These are phyloP conservation scores for Erysimum pusillum DNA, from an alignment of 441 rosid species.

Conservation along the genomic window DNA sequence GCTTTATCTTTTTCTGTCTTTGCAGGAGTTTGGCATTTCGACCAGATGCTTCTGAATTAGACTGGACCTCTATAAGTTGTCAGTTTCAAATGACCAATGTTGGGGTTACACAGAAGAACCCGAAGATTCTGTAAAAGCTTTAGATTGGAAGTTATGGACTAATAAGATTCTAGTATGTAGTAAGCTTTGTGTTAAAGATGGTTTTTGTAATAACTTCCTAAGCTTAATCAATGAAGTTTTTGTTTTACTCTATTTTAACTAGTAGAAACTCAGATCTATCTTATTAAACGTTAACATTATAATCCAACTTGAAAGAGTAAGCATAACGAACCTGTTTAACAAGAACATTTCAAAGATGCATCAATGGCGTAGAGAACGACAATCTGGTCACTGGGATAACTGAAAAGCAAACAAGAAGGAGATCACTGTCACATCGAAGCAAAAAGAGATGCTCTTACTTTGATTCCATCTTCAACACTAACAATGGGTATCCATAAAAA, in stretches of 20 bases:
- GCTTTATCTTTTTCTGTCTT: slow-evolving; percentile 5
- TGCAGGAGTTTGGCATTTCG: slow-evolving; percentile 83
- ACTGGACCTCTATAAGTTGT: slow-evolving; percentile 14
- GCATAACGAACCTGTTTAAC: slow-evolving; percentile 29
- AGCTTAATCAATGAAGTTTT: slow-evolving; percentile 30
- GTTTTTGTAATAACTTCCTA: slow-evolving; percentile 43
- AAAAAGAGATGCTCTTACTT: slow-evolving; percentile 9
- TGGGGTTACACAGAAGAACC: slow-evolving; percentile 32
- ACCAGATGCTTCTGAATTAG: slow-evolving; percentile 66
- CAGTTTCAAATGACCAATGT: slow-evolving; percentile 28
- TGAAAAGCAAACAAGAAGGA: slow-evolving; percentile 14
- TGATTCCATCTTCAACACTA: slow-evolving; percentile 26
- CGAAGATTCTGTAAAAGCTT: slow-evolving; percentile 37
- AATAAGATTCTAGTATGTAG: slow-evolving; percentile 42
- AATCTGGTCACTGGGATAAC: slow-evolving; percentile 17
- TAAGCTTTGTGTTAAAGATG: slow-evolving; percentile 43
- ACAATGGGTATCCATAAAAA: slow-evolving; percentile 32
- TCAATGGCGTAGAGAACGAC: not conserved
- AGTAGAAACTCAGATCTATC: not conserved
- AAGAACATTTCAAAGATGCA: slow-evolving; percentile 9
- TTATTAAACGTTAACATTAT: not conserved
- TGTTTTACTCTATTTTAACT: slow-evolving; percentile 6
- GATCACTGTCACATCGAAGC: slow-evolving; percentile 18
- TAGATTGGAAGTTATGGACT: slow-evolving; percentile 34
- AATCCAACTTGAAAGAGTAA: slow-evolving; percentile 24